Evolutionary conservation across 768 basidiomycete species (phyloP), one percentile per base, ranked within the genome.

Genomic region (Pleurotus platypus): DNA sequence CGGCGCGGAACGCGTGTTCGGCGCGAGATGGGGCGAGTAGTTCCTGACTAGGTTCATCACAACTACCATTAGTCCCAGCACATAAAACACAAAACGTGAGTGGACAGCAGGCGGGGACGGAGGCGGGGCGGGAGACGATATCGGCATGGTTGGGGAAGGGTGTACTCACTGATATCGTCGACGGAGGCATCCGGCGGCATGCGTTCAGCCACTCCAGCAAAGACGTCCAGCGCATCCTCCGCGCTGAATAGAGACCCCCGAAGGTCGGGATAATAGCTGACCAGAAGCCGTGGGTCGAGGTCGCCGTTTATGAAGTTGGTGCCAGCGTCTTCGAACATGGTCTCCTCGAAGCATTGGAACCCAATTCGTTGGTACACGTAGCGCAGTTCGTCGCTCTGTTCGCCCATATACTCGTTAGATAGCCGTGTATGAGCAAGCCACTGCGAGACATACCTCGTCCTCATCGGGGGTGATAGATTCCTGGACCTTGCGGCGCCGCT

Each of bases 21-120:
- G 89, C 22, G 83, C 70, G 63, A 96, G 80, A 72, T 94, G 88
- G 13, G 94, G 93, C 45, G 90, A 90, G 69, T 95, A 94, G 67
- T 94, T 94, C 78, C 83, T 81, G 79, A 92, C 90, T 90, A 95
- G 76, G 80, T 93, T 92, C 65, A 78, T 81, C 71, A 81, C 81
- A 82, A 94, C 93, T 94, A 76, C 66, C 76, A 89, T 83, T 69
- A 90, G 87, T 85, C 81, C 82, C 78, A 80, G 78, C 69, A 60
- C 63, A 30, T 30, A 30, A 30, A 30, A 75, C 71, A 74, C 74
- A 70, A 76, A 75, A 63, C 64, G 60, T 69, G 62, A 66, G 57
- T 56, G 66, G 67, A 58, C 72, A 65, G 49, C 35, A 38, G 61
- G 49, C 54, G 57, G 56, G 61, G 62, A 59, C 66, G 57, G 68